phyloP scores from a whole-genome alignment of 2,329 filamentous ascomycete genomes.

The Aspergillus spinulosporus region DNA sequence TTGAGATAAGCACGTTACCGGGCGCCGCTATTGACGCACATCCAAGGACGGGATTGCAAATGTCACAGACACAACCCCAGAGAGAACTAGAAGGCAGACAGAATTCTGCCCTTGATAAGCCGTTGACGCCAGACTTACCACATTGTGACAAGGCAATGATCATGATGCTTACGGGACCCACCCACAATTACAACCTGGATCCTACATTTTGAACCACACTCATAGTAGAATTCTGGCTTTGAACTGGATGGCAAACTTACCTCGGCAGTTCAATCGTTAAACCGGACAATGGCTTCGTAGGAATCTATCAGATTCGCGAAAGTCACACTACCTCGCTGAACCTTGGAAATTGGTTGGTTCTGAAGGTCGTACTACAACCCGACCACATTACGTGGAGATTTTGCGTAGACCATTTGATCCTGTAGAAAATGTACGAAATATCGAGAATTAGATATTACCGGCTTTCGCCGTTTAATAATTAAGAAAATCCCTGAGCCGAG shows the following conservation, averaged over 20 bases:
- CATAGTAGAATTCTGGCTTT: not conserved
- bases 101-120: not conserved
- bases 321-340: too few species aligned
- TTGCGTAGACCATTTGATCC: too few species aligned
- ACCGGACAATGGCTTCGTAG: not conserved
- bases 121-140: slow-evolving; percentile 7
- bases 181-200: not conserved
- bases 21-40: too few species aligned
- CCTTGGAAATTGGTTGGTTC: too few species aligned
- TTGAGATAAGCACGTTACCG: too few species aligned
- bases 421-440: too few species aligned
- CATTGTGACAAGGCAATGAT: slow-evolving; percentile 1
- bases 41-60: too few species aligned
- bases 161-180: not conserved
- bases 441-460: not conserved
- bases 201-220: not conserved
- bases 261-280: not conserved
- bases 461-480: not conserved
- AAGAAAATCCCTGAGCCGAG: not conserved
- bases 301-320: too few species aligned
- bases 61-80: not conserved
- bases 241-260: not conserved
- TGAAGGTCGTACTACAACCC: too few species aligned
- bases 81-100: not conserved
- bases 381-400: too few species aligned